Percentiles rank a stretch among this genome's conserved stretches.
Conservation (phyloP, 495 filamentous ascomycete species). For the Rostrohypoxylon terebratum region DNA sequence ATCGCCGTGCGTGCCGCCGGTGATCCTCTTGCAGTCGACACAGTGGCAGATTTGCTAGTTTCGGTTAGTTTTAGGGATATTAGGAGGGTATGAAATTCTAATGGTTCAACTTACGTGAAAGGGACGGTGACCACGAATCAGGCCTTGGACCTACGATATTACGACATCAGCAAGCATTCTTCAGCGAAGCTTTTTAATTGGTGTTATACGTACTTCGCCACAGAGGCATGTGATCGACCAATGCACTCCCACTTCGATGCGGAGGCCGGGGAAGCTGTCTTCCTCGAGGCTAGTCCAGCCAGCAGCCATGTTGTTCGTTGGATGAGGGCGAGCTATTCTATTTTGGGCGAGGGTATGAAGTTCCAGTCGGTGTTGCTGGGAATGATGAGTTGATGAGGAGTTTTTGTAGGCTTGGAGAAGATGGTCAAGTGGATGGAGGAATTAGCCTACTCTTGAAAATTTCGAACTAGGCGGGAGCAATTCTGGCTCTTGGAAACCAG, state of each 20-base stretch:
- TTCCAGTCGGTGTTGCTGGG: not conserved
- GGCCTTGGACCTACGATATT: constrained; percentile 9
- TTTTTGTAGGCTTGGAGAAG: not conserved
- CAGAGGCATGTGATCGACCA: constrained; percentile 29
- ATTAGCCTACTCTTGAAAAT: not conserved
- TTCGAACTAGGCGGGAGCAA: not conserved
- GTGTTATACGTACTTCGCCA: constrained; percentile 19
- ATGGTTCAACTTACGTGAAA: constrained; percentile 17
- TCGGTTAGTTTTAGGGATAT: constrained; percentile 6
- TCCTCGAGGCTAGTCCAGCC: not conserved
- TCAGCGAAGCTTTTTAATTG: not conserved
- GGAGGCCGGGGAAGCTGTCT: not conserved
- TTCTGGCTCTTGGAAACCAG: not conserved
- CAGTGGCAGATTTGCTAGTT: constrained; percentile 35
- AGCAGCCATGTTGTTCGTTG: not conserved
- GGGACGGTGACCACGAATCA: constrained; percentile 1
- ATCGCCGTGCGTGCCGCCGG: constrained; percentile 18
- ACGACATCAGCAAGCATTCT: constrained; percentile 7
- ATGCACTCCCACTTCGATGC: not conserved
- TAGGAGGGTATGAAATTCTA: not conserved
- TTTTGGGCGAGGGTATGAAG: not conserved
- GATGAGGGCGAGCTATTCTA: not conserved
- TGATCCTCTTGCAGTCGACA: constrained; percentile 28
- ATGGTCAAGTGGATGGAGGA: not conserved
- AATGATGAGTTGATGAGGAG: not conserved